Evolutionary conservation across 495 filamentous ascomycete species (phyloP), one percentile per base, ranked within the genome.

Genomic region (Daldinia grandis): DNA sequence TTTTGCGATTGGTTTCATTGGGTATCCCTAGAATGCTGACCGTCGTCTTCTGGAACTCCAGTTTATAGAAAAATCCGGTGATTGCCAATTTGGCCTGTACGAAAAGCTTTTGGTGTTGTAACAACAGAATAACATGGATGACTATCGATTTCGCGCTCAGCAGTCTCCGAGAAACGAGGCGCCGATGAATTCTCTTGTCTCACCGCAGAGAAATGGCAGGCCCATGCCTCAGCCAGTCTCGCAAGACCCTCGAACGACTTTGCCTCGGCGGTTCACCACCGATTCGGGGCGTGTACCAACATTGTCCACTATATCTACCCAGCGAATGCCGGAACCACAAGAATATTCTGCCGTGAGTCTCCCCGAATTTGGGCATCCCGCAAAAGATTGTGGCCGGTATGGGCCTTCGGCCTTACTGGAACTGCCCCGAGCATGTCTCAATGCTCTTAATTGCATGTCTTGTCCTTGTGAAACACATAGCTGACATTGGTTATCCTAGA

Each of bases 181-280:
- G 64, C 84, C 88, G 59, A 92, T 91, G 76, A 87, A 87, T 60
- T 88, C 88, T 56, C 89, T 93, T 80, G 89, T 86, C 60, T 86
- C 91, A 67, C 87, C 92, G 53, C 87, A 88, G 60, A 88, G 90
- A 72, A 88, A 87, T 75, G 87, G 87, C 77, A 84, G 84, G 72
- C 81, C 83, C 64, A 87, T 87, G 69, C 81, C 87, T 55, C 83
- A 82, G 25, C 85, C 85, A 71, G 81, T 81, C 53, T 85, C 83
- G 37, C 86, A 85, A 69, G 91, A 93, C 69, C 84, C 86, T 58
- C 87, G 93, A 78, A 85, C 86, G 44, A 90, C 88, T 69, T 83
- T 97, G 69, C 92, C 94, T 79, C 91, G 95, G 78, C 91, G 95
- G 66, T 98, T 98, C 83, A 99, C 95, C 62, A 95, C 93, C 28